Evolutionary conservation across 345 rosid genomes (phyloP).

Genomic region (Angophora floribunda): DNA sequence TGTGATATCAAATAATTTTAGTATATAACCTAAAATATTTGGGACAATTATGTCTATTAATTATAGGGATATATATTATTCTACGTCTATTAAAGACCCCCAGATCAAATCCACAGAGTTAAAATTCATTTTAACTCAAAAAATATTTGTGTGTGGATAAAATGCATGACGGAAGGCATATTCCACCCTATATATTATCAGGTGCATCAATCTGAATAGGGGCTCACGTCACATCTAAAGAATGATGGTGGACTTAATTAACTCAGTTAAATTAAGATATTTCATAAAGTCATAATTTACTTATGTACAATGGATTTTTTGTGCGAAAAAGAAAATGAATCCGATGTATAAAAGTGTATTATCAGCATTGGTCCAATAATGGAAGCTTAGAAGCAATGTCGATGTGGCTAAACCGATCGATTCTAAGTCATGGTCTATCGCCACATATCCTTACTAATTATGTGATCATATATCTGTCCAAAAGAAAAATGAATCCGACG

Average conservation of each 20-base stretch:
- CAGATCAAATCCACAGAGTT: not conserved
- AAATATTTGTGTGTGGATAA: not conserved
- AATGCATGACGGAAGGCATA: not conserved
- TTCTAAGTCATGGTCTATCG: not conserved
- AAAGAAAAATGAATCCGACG: too few relatives aligned
- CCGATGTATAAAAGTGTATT: not conserved
- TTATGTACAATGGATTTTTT: too few relatives aligned
- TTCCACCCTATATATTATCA: not conserved
- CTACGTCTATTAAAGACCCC: not conserved
- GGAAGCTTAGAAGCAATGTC: not conserved
- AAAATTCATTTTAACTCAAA: not conserved
- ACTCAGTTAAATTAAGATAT: not conserved
- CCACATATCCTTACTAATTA: not conserved
- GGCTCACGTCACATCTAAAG: not conserved
- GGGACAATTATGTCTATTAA: not conserved
- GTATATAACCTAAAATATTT: not conserved
- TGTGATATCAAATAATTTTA: not conserved
- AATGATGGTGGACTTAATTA: too few relatives aligned
- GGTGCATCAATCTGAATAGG: not conserved
- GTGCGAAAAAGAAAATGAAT: not conserved
- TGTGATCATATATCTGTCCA: not conserved
- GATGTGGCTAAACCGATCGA: not conserved
- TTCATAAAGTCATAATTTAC: not conserved
- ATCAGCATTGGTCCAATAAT: not conserved
- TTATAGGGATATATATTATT: not conserved